phyloP scores from a whole-genome alignment of 2,329 filamentous ascomycete species.

The Colletotrichum sp. region DNA sequence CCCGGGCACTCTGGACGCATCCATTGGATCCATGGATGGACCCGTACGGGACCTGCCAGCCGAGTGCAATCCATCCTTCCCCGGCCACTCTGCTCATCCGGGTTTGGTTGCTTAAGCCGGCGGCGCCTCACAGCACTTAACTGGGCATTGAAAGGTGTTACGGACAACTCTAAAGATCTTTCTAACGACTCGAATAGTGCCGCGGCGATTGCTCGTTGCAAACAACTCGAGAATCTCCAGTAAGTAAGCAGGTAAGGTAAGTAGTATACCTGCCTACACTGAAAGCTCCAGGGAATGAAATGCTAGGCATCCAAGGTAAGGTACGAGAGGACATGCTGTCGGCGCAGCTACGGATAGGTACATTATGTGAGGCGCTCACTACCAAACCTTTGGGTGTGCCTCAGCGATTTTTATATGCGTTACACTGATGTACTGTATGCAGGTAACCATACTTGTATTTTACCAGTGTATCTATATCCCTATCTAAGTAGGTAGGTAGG shows the following conservation, averaged over 20 bases:
- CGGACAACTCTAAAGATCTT: not conserved
- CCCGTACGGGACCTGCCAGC: not conserved
- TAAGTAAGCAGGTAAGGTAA: not conserved
- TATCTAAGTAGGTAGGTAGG: not conserved
- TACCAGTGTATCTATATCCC: not conserved
- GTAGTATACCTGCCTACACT: not conserved
- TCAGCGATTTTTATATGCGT: not conserved
- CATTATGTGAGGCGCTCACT: not conserved
- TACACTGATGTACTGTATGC: not conserved
- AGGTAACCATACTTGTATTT: not conserved
- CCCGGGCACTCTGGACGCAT: no score
- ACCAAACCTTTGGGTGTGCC: not conserved
- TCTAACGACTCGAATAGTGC: not conserved
- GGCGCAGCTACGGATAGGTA: not conserved
- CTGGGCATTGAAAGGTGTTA: not conserved
- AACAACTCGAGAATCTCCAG: not conserved
- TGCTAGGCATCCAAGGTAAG: not conserved
- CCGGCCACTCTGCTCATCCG: not conserved
- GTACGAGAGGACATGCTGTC: not conserved
- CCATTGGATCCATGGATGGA: not conserved
- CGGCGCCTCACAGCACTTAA: not conserved
- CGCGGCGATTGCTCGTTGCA: not conserved
- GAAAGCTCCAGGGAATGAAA: not conserved
- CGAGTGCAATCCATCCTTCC: not conserved
- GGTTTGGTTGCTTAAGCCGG: not conserved